Evolutionary conservation across 106 monocot species (phyloP), one percentile per base, ranked within the genome.

Genomic region (Dendrobium chrysotoxum): DNA sequence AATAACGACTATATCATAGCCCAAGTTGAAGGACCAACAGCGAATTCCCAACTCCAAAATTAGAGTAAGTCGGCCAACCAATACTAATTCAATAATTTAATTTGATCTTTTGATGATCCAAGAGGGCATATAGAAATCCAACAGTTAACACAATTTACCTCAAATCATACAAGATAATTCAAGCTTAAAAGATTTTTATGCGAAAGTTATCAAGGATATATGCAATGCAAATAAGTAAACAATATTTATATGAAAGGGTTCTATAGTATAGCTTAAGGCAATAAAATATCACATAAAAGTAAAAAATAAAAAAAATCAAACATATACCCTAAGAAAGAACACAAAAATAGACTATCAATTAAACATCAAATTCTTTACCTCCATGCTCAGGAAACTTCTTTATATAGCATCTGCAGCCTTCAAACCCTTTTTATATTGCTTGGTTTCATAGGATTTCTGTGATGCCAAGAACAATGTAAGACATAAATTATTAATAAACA

Each of bases 371-470:
- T 11, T 21, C 28, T 77, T 35, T 91, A 97, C 96, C 96, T 84
- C 96, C 96, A 89, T 97, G 93, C 40, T 97, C 94, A 71, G 96
- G 94, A 79, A 94, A 94, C 81, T 91, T 97, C 71, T 97, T 97
- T 77, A 83, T 82, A 97, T 97, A 72, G 92, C 86, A 88, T 97
- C 96, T 81, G 96, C 96, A 82, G 96, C 90, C 73, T 97, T 97
- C 78, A 97, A 72, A 10, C 96, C 96, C 86, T 93, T 97, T 78
- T 97, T 97, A 81, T 97, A 97, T 75, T 97, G 96, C 77, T 97
- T 97, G 12, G 96, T 92, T 84, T 97, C 96, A 74, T 97, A 97
- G 39, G 96, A 97, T 97, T 97, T 97, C 96, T 97, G 93, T 40
- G 25, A 70, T 28, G 5, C 1, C n/a, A 70, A 16, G 31, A 70